Percentiles rank a stretch among this genome's conserved stretches.
Conservation (phyloP, 257 asterid genomes). For the Echites panduratus region DNA sequence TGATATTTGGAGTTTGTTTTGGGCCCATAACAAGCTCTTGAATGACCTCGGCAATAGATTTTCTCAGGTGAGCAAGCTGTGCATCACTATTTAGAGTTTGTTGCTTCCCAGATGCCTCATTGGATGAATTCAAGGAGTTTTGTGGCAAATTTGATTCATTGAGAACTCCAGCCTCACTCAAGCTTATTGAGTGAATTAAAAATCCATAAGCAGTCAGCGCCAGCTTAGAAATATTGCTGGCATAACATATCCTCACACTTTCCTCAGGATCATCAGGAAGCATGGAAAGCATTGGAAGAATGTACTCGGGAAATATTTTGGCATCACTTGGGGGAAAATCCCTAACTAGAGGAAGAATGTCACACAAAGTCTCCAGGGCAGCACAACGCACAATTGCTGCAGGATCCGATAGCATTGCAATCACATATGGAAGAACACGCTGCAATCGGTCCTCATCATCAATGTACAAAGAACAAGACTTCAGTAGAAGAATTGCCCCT, state of each 20-base stretch:
- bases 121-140: constrained; percentile 44
- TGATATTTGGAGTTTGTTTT: constrained; percentile 93
- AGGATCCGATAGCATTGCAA: constrained; percentile 92
- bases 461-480: constrained; percentile 86
- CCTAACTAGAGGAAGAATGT: constrained; percentile 90
- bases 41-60: constrained; percentile 91
- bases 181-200: constrained; percentile 87
- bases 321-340: constrained; percentile 99
- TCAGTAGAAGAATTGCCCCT: constrained; percentile 84
- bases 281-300: constrained; percentile 98
- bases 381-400: constrained; percentile 99
- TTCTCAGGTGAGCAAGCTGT: constrained; percentile 85
- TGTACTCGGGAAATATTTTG: constrained; percentile 96
- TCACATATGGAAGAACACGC: constrained; percentile 93
- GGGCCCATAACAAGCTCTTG: constrained; percentile 99
- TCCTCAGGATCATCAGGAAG: constrained; percentile 99
- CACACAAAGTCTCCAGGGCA: constrained; percentile 89
- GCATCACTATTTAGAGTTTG: constrained; percentile 57
- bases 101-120: constrained; percentile 39
- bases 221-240: constrained; percentile 87
- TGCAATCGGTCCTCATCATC: constrained; percentile 96
- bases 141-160: constrained; percentile 60
- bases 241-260: constrained; percentile 97
- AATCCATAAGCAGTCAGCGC: constrained; percentile 96
- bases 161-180: constrained; percentile 97